Evolutionary conservation across 2,329 filamentous ascomycete genomes (phyloP).

Genomic region (Aspergillus niger): DNA sequence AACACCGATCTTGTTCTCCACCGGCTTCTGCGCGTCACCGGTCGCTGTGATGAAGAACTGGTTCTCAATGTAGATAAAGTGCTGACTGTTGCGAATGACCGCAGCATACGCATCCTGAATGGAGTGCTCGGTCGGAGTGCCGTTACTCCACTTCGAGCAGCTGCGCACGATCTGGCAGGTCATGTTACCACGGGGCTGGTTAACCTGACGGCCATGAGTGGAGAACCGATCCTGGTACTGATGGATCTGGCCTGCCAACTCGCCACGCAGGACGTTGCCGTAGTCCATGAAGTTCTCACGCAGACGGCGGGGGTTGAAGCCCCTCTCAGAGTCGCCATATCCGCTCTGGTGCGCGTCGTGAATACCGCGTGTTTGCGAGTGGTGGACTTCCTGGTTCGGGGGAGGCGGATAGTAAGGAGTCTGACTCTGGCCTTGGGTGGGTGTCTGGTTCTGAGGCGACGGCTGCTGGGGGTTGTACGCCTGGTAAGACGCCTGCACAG

Average conservation of each 20-base stretch:
- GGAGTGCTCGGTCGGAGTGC: slow-evolving; percentile 78
- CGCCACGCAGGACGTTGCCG: slow-evolving; percentile 41
- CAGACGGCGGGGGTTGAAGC: slow-evolving; percentile 33
- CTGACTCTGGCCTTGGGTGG: slow-evolving; percentile 26
- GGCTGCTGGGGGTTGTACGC: slow-evolving; percentile 16
- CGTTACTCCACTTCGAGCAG: slow-evolving; percentile 94
- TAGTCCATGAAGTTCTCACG: slow-evolving; percentile 42
- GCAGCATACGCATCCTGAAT: slow-evolving; percentile 84
- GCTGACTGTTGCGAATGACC: slow-evolving; percentile 81
- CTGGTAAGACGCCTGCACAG: slow-evolving; percentile 1
- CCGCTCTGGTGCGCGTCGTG: slow-evolving; percentile 38
- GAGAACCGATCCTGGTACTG: slow-evolving; percentile 45
- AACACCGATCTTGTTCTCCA: slow-evolving; percentile 86
- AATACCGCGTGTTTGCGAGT: slow-evolving; percentile 37
- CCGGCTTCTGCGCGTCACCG: slow-evolving; percentile 77
- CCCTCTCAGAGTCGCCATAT: slow-evolving; percentile 37
- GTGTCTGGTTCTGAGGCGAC: slow-evolving; percentile 9
- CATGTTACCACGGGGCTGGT: slow-evolving; percentile 35
- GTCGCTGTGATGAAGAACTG: slow-evolving; percentile 98
- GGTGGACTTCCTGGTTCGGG: slow-evolving; percentile 34
- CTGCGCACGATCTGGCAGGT: slow-evolving; percentile 65
- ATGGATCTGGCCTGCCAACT: slow-evolving; percentile 47
- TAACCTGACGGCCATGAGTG: slow-evolving; percentile 13
- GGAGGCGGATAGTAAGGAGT: slow-evolving; percentile 48
- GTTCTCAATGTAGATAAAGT: slow-evolving; percentile 97